phyloP scores from a whole-genome alignment of 805 yeast species.

The Wickerhamiella australiensis region DNA sequence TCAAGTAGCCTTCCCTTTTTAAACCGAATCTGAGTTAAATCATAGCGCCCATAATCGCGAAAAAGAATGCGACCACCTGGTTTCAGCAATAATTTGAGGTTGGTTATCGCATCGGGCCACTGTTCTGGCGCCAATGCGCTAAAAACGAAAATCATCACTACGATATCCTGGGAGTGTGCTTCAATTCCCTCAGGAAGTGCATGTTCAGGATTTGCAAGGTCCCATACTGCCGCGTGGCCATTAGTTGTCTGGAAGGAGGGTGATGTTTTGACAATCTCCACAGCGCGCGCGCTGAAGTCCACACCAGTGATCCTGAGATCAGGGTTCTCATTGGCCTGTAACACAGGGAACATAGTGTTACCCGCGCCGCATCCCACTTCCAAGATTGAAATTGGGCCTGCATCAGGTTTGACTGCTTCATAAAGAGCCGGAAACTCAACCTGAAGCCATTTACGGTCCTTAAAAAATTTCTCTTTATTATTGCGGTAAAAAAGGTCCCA shows the following conservation, averaged over 20 bases:
- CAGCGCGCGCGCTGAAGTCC: slow-evolving; percentile 83
- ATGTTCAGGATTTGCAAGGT: slow-evolving; percentile 65
- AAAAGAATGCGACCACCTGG: slow-evolving; percentile 88
- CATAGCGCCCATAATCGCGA: slow-evolving; percentile 93
- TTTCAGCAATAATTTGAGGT: slow-evolving; percentile 59
- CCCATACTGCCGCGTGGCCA: slow-evolving; percentile 90
- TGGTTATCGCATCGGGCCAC: slow-evolving; percentile 71
- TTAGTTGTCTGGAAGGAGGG: slow-evolving; percentile 45
- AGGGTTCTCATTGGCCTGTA: slow-evolving; percentile 73
- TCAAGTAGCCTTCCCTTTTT: slow-evolving; percentile 77
- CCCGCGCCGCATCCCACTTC: slow-evolving; percentile 99
- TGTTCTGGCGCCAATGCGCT: slow-evolving; percentile 85
- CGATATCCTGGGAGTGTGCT: slow-evolving; percentile 72
- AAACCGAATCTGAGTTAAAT: slow-evolving; percentile 87
- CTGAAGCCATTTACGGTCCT: slow-evolving; percentile 91
- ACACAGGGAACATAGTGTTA: slow-evolving; percentile 84
- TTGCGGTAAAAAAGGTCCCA: slow-evolving; percentile 93
- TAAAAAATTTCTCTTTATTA: slow-evolving; percentile 86
- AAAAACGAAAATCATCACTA: slow-evolving; percentile 91
- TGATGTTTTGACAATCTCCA: slow-evolving; percentile 62
- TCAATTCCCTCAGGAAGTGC: slow-evolving; percentile 73
- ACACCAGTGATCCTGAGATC: slow-evolving; percentile 65
- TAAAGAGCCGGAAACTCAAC: slow-evolving; percentile 84
- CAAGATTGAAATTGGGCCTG: slow-evolving; percentile 60
- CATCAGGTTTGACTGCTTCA: slow-evolving; percentile 59